phyloP scores from a whole-genome alignment of 1,139 yeast species.

The Zygosaccharomyces sapae region DNA sequence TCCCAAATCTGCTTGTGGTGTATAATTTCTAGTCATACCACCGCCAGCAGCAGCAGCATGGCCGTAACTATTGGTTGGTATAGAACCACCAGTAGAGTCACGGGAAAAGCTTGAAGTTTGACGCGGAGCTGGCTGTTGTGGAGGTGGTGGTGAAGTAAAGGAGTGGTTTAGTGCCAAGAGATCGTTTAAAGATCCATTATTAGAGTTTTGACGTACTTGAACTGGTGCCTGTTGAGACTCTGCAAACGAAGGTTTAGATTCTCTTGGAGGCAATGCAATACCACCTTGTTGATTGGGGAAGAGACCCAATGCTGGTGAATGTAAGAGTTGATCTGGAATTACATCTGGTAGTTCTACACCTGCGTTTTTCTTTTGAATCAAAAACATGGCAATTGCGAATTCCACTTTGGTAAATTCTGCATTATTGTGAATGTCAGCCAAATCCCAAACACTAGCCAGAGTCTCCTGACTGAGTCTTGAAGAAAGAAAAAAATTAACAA shows the following conservation, averaged over 20 bases:
- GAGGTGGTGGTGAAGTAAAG: slow-evolving; percentile 36
- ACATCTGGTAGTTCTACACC: slow-evolving; percentile 75
- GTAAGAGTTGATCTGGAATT: slow-evolving; percentile 52
- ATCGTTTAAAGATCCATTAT: slow-evolving; percentile 63
- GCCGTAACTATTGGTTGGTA: slow-evolving; percentile 25
- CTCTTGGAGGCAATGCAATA: slow-evolving; percentile 36
- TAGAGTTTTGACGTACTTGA: slow-evolving; percentile 31
- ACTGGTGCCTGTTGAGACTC: slow-evolving; percentile 25
- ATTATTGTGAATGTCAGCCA: slow-evolving; percentile 83
- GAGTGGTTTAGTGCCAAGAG: slow-evolving; percentile 56
- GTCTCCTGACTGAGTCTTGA: slow-evolving; percentile 82
- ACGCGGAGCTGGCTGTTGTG: slow-evolving; percentile 25
- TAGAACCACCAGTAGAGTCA: slow-evolving; percentile 18
- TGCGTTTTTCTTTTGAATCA: slow-evolving; percentile 76
- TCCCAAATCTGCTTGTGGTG: slow-evolving; percentile 11
- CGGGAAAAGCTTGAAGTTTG: slow-evolving; percentile 33
- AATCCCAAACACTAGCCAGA: slow-evolving; percentile 89
- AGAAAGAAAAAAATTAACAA: slow-evolving; percentile 84
- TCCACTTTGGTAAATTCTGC: slow-evolving; percentile 78
- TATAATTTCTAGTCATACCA: slow-evolving; percentile 19
- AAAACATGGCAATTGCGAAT: slow-evolving; percentile 88
- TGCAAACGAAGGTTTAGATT: slow-evolving; percentile 34
- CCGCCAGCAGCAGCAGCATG: slow-evolving; percentile 34
- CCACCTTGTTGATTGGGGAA: slow-evolving; percentile 26
- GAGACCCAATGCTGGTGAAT: slow-evolving; percentile 36